These are phyloP conservation scores for Solanum ahanhuiri DNA, from an alignment of 257 asterid genomes.

Conservation along the genomic window DNA sequence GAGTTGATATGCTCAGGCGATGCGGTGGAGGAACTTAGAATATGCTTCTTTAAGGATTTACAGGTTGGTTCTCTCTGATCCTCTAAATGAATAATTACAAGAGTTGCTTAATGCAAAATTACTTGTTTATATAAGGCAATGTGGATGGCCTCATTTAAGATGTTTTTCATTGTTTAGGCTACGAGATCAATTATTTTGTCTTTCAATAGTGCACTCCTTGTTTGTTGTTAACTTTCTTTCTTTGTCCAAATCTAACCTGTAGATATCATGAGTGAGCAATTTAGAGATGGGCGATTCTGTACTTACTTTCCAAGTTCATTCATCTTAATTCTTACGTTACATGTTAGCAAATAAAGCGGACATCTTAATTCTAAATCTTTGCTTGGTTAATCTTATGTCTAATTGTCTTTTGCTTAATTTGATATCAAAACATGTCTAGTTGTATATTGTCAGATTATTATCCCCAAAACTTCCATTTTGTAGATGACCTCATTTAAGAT, in stretches of 20 bases:
- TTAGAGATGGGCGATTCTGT: not conserved
- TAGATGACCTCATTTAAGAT: not conserved
- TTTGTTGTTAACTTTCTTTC: not conserved
- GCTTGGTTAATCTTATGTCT: not conserved
- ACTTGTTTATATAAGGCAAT: too few relatives aligned
- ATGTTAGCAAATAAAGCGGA: not conserved
- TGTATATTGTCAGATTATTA: not conserved
- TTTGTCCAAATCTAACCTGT: not conserved
- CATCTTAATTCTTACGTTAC: not conserved
- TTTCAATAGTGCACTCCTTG: not conserved
- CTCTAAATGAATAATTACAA: not conserved
- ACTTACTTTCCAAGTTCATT: not conserved
- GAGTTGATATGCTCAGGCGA: conserved; percentile 55
- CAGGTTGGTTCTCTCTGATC: conserved; percentile 32
- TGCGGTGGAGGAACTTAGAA: conserved; percentile 64
- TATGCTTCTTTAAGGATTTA: conserved; percentile 87
- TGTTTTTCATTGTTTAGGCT: not conserved
- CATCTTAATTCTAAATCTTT: not conserved
- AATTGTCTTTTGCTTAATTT: not conserved
- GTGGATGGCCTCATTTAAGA: not conserved
- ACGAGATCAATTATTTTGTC: not conserved
- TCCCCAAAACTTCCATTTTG: not conserved
- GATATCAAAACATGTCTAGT: not conserved
- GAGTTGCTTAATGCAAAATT: not conserved
- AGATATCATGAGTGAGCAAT: not conserved